A percentile compares a stretch with the other conserved stretches of the same genome.
phyloP scores from a whole-genome alignment of 1,284 basidiomycete species.

The Ceratobasidium theobromae region DNA sequence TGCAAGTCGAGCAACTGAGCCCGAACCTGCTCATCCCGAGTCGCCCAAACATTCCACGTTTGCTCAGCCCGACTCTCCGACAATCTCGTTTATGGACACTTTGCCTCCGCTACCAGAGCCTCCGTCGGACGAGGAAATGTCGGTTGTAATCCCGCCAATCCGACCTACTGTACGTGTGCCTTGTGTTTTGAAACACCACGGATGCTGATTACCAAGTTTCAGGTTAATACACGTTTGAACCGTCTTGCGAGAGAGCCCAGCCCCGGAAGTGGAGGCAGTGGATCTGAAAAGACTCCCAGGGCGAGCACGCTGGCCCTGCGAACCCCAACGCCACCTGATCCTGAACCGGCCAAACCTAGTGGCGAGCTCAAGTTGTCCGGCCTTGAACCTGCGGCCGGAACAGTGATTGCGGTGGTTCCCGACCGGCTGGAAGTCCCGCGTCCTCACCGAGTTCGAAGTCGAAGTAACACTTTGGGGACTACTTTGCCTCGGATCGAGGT shows the following conservation, averaged over 20 bases:
- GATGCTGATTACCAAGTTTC: not conserved
- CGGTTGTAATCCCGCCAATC: not conserved
- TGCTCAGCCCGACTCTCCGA: slow-evolving; percentile 22
- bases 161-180: slow-evolving; percentile 2
- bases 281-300: slow-evolving; percentile 8
- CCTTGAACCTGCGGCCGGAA: not conserved
- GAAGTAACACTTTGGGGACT: not conserved
- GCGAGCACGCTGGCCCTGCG: slow-evolving; percentile 4
- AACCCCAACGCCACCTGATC: not conserved
- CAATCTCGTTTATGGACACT: slow-evolving; percentile 28
- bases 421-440: not conserved
- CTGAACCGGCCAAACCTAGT: not conserved
- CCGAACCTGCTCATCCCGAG: not conserved
- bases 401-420: not conserved
- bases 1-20: not conserved
- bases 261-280: slow-evolving; percentile 3
- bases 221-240: slow-evolving; percentile 16
- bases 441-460: not conserved
- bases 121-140: slow-evolving; percentile 13
- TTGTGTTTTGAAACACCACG: not conserved
- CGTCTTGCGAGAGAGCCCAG: slow-evolving; percentile 7
- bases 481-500: not conserved
- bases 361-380: not conserved
- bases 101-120: slow-evolving; percentile 24
- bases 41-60: not conserved